These are phyloP conservation scores for Prunella vulgaris DNA, from an alignment of 257 asterid species.

Conservation along the genomic window DNA sequence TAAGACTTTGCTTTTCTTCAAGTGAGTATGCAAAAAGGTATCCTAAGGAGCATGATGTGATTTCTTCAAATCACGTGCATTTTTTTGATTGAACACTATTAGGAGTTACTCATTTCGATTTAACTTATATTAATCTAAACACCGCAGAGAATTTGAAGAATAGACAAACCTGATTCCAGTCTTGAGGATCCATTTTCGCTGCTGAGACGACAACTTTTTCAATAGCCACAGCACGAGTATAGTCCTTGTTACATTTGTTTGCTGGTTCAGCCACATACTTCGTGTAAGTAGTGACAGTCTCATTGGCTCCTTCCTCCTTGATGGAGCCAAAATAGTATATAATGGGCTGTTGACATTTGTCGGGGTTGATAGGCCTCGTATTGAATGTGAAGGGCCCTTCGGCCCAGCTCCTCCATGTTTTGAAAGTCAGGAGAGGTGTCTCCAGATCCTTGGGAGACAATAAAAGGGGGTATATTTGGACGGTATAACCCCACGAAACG, in stretches of 20 bases:
- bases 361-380: constrained; percentile 55
- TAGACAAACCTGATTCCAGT: constrained; percentile 58
- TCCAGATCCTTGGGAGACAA: constrained; percentile 54
- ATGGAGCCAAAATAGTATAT: constrained; percentile 43
- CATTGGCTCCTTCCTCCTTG: constrained; percentile 14
- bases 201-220: constrained; percentile 47
- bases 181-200: constrained; percentile 44
- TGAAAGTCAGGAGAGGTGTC: constrained; percentile 70
- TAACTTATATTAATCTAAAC: too few species aligned
- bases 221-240: constrained; percentile 32
- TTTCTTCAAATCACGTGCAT: too few species aligned
- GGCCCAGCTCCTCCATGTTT: constrained; percentile 58
- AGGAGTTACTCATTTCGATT: too few species aligned
- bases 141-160: not conserved
- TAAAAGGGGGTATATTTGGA: constrained; percentile 53
- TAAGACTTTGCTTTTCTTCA: not conserved
- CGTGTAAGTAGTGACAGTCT: constrained; percentile 46
- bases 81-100: too few species aligned
- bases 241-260: constrained; percentile 31
- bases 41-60: not conserved
- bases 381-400: constrained; percentile 84
- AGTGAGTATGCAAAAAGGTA: not conserved
- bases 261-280: constrained; percentile 17
- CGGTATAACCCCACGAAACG: constrained; percentile 77
- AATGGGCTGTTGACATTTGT: constrained; percentile 53